Percentiles rank a stretch among this genome's conserved stretches.
phyloP scores from a whole-genome alignment of 2,329 filamentous ascomycete genomes.

The Xenosphaeropsis pyriputrescens region DNA sequence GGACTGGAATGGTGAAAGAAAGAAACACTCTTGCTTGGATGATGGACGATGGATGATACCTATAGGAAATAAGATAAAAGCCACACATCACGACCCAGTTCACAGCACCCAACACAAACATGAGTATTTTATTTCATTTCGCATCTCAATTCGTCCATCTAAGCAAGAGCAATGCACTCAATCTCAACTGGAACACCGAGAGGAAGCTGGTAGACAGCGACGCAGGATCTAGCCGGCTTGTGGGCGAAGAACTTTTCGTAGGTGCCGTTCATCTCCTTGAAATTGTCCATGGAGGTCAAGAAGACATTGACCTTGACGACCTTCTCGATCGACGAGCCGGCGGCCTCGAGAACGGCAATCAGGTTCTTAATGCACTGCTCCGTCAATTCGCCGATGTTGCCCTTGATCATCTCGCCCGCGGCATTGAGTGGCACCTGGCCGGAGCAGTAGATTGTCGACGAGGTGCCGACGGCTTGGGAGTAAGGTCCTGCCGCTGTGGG shows the following conservation, averaged over 20 bases:
- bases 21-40: no score
- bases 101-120: no score
- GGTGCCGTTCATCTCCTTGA: constrained; percentile 71
- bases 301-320: constrained; percentile 93
- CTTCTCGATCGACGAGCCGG: constrained; percentile 62
- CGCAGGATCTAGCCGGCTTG: constrained; percentile 83
- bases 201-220: constrained; percentile 80
- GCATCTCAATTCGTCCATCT: constrained; percentile 6
- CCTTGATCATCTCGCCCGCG: constrained; percentile 22
- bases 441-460: constrained; percentile 51
- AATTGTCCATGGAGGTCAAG: constrained; percentile 78
- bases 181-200: constrained; percentile 86
- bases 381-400: constrained; percentile 50
- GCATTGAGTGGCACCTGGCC: constrained; percentile 26
- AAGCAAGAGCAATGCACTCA: constrained; percentile 69
- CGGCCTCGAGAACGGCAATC: constrained; percentile 69
- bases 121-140: no score
- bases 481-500: constrained; percentile 12
- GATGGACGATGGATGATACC: no score
- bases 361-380: constrained; percentile 63
- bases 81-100: no score
- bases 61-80: no score
- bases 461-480: constrained; percentile 53
- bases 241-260: constrained; percentile 75
- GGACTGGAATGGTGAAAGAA: no score